Evolutionary conservation across 495 filamentous ascomycete species (phyloP).

Genomic region (Xylaria intraflava): DNA sequence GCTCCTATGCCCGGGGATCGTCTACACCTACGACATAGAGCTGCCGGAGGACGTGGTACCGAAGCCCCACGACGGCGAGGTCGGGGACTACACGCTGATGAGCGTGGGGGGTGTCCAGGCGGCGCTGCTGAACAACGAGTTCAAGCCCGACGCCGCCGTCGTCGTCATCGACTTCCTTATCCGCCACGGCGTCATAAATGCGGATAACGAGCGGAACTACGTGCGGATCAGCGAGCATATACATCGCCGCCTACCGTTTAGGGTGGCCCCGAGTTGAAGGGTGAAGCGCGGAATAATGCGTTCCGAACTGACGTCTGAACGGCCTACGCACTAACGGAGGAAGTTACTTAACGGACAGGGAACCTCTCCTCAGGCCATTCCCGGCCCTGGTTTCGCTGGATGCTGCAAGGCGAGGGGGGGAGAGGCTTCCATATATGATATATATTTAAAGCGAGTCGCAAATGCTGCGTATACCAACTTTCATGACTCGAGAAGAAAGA

Average conservation of each 20-base stretch:
- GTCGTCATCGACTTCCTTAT: conserved; percentile 51
- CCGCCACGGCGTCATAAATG: conserved; percentile 45
- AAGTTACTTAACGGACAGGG: too few species aligned
- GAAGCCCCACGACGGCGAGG: conserved; percentile 46
- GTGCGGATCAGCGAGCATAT: conserved; percentile 43
- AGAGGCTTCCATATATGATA: too few species aligned
- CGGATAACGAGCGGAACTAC: conserved; percentile 45
- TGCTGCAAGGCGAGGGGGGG: too few species aligned
- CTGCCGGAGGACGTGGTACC: conserved; percentile 32
- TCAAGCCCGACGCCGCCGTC: conserved; percentile 48
- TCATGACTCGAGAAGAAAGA: too few species aligned
- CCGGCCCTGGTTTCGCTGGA: too few species aligned
- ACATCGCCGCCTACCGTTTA: conserved; percentile 40
- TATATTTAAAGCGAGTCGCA: too few species aligned
- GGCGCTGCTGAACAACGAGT: conserved; percentile 39
- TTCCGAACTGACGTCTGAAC: too few species aligned
- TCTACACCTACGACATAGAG: conserved; percentile 49
- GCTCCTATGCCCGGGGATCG: conserved; percentile 36
- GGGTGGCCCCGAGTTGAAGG: conserved; percentile 20
- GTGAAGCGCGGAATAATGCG: not conserved
- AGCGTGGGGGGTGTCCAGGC: conserved; percentile 38
- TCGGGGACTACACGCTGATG: conserved; percentile 45
- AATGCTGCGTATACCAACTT: too few species aligned
- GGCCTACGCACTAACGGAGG: too few species aligned
- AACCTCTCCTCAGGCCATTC: too few species aligned